Base-by-base conservation (phyloP, 1,284 basidiomycete genomes). In the Ceratorhiza oryzae-sativae region DNA sequence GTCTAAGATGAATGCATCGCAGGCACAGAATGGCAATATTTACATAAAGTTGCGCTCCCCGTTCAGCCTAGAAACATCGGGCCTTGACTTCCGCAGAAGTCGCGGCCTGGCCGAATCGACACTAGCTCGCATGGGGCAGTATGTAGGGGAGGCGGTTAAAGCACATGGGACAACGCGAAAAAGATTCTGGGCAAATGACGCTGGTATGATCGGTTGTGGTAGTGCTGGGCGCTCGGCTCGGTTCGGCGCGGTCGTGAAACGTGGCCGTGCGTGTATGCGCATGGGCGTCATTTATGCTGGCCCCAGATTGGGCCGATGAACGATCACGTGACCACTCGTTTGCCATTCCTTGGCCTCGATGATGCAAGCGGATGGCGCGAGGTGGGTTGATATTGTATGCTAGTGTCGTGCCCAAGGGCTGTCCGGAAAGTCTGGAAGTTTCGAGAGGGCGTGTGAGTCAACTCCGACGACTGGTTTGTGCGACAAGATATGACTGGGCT, bases 181-280 rank as follows among this genome's bases (percentile, higher is more conserved):
- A 55, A 34, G 13, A 12, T n/a, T n/a, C n/a, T 30, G 51, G 51
- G 15, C 32, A 32, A 56, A 36, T 56, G 53, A 56, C 30, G 53
- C 8, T 1, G 53, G 3, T 36, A 27, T 51, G 23, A 5, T 9
- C 48, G 4, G 8, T 51, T 51, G 4, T 23, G 20, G 48, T 27
- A 51, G 59, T 46, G n/a, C 46, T 42, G 46, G 41, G 32, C 59
- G 59, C 34, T 61, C 42, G 25, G 32, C 23, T 27, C 23, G 32
- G 27, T n/a, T 36, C 39, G 39, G 51, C 67, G 49, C 67, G 30
- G 67, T 41, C 63, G 63, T 25, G 25, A 46, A 70, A 70, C 67
- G 67, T 58, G 67, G 67, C 67, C 67, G 48, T 51, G 67, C 32
- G 51, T 70, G 25, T 70, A 56, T 70, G 51, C 67, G 32, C n/a